A percentile compares a stretch with the other conserved stretches of the same genome.
Evolutionary conservation across 169 alveolate species (phyloP).

Genomic region (Eimeria sp.): DNA sequence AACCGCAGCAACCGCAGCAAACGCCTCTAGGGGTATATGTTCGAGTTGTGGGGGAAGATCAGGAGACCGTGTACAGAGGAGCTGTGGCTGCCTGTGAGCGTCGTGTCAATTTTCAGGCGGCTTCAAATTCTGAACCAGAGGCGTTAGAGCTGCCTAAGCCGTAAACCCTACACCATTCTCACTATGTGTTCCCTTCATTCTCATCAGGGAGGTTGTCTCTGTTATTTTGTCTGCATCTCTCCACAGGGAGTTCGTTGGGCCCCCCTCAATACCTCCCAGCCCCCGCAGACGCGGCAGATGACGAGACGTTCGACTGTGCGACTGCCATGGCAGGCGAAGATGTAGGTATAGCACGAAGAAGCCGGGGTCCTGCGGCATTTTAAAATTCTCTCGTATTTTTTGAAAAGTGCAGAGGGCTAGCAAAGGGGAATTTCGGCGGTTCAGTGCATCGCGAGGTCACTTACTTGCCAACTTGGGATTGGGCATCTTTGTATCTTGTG

Average conservation of each 20-base stretch:
- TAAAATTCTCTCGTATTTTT: not conserved
- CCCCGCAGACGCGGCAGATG: constrained; percentile 73
- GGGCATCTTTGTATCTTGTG: not conserved
- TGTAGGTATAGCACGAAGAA: not conserved
- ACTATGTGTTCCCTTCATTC: too few species aligned
- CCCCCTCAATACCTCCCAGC: constrained; percentile 74
- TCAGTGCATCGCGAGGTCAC: not conserved
- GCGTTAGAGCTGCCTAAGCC: not conserved
- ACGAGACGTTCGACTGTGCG: constrained; percentile 71
- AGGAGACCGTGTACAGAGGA: constrained; percentile 69
- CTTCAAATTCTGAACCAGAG: not conserved
- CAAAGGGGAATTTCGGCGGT: not conserved
- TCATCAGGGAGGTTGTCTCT: too few species aligned
- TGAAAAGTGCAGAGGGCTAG: not conserved
- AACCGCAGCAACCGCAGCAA: constrained; percentile 61
- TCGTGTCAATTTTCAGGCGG: not conserved
- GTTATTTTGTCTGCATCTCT: not conserved
- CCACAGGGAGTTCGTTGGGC: constrained; percentile 49
- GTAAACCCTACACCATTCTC: not conserved
- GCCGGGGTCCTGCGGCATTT: not conserved
- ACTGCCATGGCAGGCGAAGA: constrained; percentile 75
- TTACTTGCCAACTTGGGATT: not conserved
- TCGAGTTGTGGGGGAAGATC: constrained; percentile 70
- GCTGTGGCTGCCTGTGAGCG: constrained; percentile 70
- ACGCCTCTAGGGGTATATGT: constrained; percentile 48